Evolutionary conservation across 164 flowering plant genomes (phyloP).

Genomic region (Aristolochia contorta): DNA sequence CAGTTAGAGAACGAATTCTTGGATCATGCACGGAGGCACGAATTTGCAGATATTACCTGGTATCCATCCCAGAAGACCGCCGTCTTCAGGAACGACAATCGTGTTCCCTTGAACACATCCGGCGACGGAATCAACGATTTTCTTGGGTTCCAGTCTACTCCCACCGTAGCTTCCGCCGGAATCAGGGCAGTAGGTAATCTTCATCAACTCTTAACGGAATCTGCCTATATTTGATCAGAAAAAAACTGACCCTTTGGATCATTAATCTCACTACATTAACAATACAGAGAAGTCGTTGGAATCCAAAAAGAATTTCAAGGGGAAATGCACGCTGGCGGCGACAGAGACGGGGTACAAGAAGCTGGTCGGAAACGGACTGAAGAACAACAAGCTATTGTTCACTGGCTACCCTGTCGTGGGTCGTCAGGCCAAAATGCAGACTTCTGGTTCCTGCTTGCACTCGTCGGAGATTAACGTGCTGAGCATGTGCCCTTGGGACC

Average conservation of each 20-base stretch:
- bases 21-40: conserved; percentile 50
- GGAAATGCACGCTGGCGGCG: conserved; percentile 62
- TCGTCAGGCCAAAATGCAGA: conserved; percentile 65
- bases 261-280: background rate
- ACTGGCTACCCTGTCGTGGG: conserved; percentile 88
- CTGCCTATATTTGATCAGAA: background rate
- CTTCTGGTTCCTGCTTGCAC: conserved; percentile 79
- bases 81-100: conserved; percentile 62
- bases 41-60: conserved; percentile 86
- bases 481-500: conserved; percentile 76
- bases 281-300: conserved; percentile 65
- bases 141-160: conserved; percentile 62
- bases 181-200: conserved; percentile 51
- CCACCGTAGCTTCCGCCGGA: conserved; percentile 27
- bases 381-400: conserved; percentile 54
- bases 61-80: conserved; percentile 65
- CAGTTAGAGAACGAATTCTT: conserved; percentile 41
- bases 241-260: background rate
- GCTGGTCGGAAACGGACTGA: conserved; percentile 58
- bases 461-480: conserved; percentile 21
- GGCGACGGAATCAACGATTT: conserved; percentile 76
- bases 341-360: conserved; percentile 44
- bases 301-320: conserved; percentile 25
- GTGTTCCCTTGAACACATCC: conserved; percentile 43
- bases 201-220: background rate